Base-by-base conservation (phyloP, 1,139 yeast genomes). In the Blastobotrys proliferans region DNA sequence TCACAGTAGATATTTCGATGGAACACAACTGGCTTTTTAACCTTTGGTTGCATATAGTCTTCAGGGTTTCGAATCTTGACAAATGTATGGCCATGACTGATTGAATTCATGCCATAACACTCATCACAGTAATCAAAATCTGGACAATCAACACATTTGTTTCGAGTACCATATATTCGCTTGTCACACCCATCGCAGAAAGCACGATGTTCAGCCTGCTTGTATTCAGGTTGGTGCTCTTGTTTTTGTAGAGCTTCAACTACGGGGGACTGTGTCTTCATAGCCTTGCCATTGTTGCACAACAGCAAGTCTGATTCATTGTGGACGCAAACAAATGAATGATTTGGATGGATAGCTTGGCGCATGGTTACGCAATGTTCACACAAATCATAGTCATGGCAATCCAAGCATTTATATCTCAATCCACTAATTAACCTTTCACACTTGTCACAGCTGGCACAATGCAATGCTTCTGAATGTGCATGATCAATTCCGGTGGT, bases 361-460 rank as follows among this genome's bases (percentile, higher is more conserved):
- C 42, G 36, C 4, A 34, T 33, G 16, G 29, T 37, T 38, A 49
- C 49, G 56, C 82, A 77, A 5, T 51, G 46, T 18, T 62, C 60
- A 56, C 83, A 77, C 47, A 75, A 63, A 51, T 78, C 83, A 55
- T 66, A 77, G 50, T 77, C 75, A 1, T 61, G 55, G 53, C 83
- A 77, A 14, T 68, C 65, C 47, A 70, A 59, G 55, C 83, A 77
- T 48, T 69, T 68, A 62, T 62, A 76, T 40, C 83, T 69, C 25
- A 9, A 19, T 14, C 54, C 53, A 9, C 14, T 28, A 33, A 55
- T 51, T 19, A 30, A 11, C 9, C 27, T 27, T 19, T 49, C 45
- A 38, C 59, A 55, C n/a, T 28, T 35, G 40, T 55, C 58, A 37
- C 60, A 55, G 13, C 29, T 3, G 13, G 47, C 47, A 3, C 33